Evolutionary conservation across 129 eudicot species (phyloP), one percentile per base, ranked within the genome.

Genomic region (Tagetes erecta): DNA sequence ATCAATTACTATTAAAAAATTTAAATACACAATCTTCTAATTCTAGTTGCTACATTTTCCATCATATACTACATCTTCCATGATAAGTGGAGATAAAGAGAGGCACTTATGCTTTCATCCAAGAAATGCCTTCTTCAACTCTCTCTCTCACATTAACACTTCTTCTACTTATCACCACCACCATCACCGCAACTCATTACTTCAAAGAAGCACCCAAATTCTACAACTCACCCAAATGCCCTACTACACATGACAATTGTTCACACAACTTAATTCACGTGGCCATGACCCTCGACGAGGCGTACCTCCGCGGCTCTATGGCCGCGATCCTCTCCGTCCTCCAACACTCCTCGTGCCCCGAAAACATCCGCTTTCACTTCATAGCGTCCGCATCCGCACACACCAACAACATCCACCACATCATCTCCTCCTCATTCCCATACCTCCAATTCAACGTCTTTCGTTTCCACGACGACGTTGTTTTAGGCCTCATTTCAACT

Each of bases 261-360:
- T 77, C 80, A 31, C 20, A 12, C 5, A 76, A 85, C 52, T 82
- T 84, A 0, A 83, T 87, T 1, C 88, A 92, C 73, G 86, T 92
- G 14, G 98, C 98, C 31, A 92, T 92, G 98, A 92, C 98, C 14
- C 94, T 92, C 8, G 98, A 92, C 68, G 79, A 83, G 4, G 80
- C 91, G 62, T 92, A 92, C 82, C 84, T 92, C 75, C 87, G 98
- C 0, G 98, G 98, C 9, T 89, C 98, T 20, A 85, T 92, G 94
- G 98, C 96, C 3, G 98, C 94, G 10, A 86, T 92, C 70, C 83
- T 89, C 36, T 92, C 97, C 37, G 91, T 89, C 74, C 89, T 92
- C 46, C 96, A 87, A 70, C 97, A 92, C 86, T 80, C 98, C 14
- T 82, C 96, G 33, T 92, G 98, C 81, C 98, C 98, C 11, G 89